Percentiles rank a stretch among this genome's conserved stretches.
Conservation (phyloP, 176 grass and related monocot species). For the Musa itinerans region DNA sequence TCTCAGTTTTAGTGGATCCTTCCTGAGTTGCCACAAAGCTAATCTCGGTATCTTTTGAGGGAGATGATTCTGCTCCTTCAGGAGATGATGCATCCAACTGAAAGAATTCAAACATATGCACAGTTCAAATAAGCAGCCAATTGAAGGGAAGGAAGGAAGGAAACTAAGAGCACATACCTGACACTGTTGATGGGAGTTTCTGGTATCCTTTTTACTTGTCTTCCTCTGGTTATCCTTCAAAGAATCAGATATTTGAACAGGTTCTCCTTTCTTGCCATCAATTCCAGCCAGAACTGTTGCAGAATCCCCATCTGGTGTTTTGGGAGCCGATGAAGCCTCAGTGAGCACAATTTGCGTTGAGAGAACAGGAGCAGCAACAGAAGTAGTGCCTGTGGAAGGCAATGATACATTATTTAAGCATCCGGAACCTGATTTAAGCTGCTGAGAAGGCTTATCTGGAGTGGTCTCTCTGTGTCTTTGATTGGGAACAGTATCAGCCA, state of each 20-base stretch:
- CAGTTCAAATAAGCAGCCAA: slow-evolving; percentile 13
- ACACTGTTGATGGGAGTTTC: not conserved
- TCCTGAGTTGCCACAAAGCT: not conserved
- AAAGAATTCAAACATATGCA: slow-evolving; percentile 20
- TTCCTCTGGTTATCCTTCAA: slow-evolving; percentile 59
- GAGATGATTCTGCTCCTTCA: slow-evolving; percentile 31
- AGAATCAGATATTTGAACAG: slow-evolving; percentile 42
- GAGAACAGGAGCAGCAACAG: not conserved
- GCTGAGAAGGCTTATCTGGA: not conserved
- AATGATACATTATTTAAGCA: not conserved
- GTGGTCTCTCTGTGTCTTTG: not conserved
- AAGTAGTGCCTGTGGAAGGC: not conserved
- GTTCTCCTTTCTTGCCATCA: slow-evolving; percentile 47
- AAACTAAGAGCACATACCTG: slow-evolving; percentile 38
- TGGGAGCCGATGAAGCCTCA: not conserved
- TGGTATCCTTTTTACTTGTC: slow-evolving; percentile 29
- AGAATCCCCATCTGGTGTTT: not conserved
- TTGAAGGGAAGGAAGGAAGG: slow-evolving; percentile 3
- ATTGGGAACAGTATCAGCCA: not conserved
- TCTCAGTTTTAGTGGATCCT: not conserved
- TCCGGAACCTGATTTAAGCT: not conserved
- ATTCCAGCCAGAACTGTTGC: not conserved
- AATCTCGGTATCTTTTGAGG: slow-evolving; percentile 7
- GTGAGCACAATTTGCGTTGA: not conserved
- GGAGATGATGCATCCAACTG: slow-evolving; percentile 36